phyloP scores from a whole-genome alignment of 1,284 basidiomycete species.

The Cronartium quercuum region DNA sequence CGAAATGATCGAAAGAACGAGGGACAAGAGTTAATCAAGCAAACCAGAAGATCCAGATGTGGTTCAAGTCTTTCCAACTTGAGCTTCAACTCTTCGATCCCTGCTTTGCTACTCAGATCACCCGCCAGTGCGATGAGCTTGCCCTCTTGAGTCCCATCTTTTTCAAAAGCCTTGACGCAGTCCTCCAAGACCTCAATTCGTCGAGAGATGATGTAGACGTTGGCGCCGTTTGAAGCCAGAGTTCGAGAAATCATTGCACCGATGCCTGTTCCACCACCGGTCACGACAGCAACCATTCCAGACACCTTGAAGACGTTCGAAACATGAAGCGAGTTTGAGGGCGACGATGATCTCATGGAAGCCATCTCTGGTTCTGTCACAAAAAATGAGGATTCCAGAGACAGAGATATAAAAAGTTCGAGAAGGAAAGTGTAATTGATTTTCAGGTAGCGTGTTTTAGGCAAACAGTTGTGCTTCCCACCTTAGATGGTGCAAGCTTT shows the following conservation, averaged over 20 bases:
- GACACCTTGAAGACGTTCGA: slow-evolving; percentile 33
- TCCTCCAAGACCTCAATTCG: slow-evolving; percentile 14
- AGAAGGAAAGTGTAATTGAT: no score
- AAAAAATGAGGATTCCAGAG: no score
- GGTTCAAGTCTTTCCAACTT: slow-evolving; percentile 28
- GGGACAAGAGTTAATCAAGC: background rate
- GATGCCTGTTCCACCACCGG: slow-evolving; percentile 40
- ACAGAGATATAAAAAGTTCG: no score
- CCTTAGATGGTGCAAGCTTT: no score
- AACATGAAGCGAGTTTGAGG: background rate
- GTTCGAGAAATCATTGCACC: slow-evolving; percentile 36
- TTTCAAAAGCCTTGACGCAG: slow-evolving; percentile 8
- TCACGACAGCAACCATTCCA: slow-evolving; percentile 33
- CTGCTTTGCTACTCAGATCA: slow-evolving; percentile 10
- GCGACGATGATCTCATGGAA: background rate
- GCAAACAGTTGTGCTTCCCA: no score
- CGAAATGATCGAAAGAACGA: background rate
- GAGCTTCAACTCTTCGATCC: slow-evolving; percentile 2
- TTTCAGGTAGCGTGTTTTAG: no score
- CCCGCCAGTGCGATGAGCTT: slow-evolving; percentile 19
- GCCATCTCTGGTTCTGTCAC: no score
- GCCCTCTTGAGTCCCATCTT: background rate
- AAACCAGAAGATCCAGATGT: slow-evolving; percentile 24
- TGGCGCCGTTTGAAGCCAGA: slow-evolving; percentile 26
- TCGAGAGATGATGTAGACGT: slow-evolving; percentile 33